Evolutionary conservation across 306 rosid species (phyloP), one percentile per base, ranked within the genome.

Genomic region (Senna siamea): DNA sequence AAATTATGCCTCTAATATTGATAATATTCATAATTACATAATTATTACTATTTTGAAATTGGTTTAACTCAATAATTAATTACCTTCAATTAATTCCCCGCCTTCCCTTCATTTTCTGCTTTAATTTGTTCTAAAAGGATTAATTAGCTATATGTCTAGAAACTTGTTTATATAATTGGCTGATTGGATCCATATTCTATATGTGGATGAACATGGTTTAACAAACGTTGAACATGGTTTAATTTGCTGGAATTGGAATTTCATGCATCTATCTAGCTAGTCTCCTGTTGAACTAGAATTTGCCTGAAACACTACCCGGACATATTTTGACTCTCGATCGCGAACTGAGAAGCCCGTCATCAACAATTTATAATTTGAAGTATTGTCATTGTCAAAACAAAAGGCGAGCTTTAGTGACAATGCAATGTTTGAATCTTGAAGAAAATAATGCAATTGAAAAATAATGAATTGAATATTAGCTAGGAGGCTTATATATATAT

Each of bases 1-100:
- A 6, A 69, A 78, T 69, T 84, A 69, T 78, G 70, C 72, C 70
- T 68, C 48, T 63, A 66, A 69, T 35, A n/a, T 35, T 26, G 1
- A 37, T 37, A 2, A 5, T 19, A 30, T 61, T 56, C 46, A 56
- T 71, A 20, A 76, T 60, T 35, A 57, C 50, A 44, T 48, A 35
- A 47, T 54, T 55, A 69, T 53, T 52, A 37, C 20, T 32, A 10
- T 37, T 79, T 66, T 79, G 14, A 67, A 67, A 18, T 11, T 8
- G 26, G 15, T 38, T 68, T 68, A 9, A 62, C 43, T 43, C 15
- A 23, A 26, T 55, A 44, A 51, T 26, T 26, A 26, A 26, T 28
- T 46, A 69, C 34, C 62, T 69, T 12, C 22, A 20, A 9, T 17
- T 5, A n/a, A n/a, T n/a, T n/a, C n/a, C 28, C 47, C 30, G 30